Base-by-base conservation (phyloP, 2,329 filamentous ascomycete genomes). In the Geosmithia putterillii region DNA sequence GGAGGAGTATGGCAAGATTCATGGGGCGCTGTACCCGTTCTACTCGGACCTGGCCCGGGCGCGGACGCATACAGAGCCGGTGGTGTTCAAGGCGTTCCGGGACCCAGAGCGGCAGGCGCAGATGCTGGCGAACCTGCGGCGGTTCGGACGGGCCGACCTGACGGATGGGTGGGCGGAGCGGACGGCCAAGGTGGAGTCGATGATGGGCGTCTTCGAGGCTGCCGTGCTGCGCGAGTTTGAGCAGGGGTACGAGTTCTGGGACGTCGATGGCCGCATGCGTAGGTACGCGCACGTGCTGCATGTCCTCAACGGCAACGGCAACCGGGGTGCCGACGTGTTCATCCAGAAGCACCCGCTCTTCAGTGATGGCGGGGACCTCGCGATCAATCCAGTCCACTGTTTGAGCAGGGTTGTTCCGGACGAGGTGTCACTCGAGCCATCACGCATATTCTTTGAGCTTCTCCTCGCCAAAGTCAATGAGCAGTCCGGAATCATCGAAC, bases 171-270 rank as follows among this genome's bases (percentile, higher is more conserved):
- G 83, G 70, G 61, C 67, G 40, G 71, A 78, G 51, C 71, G 90
- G 38, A 76, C 84, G 53, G 78, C 83, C 48, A 85, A 82, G 55
- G 66, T 98, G 18, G 69, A 76, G 34, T 74, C 72, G 20, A 88
- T 94, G 74, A 76, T 82, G 50, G 74, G 74, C 34, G 81, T 92
- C 46, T 98, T 98, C 54, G 90, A 96, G 63, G 88, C 82, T 45
- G 88, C 89, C 3, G 89, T 94, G 3, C 65, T 95, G 42, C 76
- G 84, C 41, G 92, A 98, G 59, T 98, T 98, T 52, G 85, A 94
- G 61, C 84, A 92, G 55, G 92, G 87, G 4, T 94, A 94, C 51
- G 86, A 92, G 58, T 81, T 79, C 38, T 85, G 83, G 65, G 90
- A 98, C 58, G 79, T 94, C 43, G 84, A 94, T 50, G 88, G 86